Percentiles rank a stretch among this genome's conserved stretches.
Conservation (phyloP, 768 basidiomycete species). For the Podaxis carcinomalis region DNA sequence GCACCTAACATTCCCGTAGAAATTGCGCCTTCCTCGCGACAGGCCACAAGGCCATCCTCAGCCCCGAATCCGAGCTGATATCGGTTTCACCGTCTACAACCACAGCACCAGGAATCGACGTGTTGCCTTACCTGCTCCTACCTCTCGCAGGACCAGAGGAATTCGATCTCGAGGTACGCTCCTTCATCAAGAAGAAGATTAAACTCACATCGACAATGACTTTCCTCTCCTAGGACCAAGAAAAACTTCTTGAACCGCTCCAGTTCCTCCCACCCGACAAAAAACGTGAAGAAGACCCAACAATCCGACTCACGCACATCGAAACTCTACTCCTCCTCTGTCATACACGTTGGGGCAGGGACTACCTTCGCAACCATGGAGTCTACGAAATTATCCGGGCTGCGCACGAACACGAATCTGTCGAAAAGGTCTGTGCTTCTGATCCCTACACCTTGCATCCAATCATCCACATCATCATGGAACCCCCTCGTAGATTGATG, state of each 20-base stretch:
- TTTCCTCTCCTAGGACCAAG: conserved; percentile 62
- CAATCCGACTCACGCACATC: conserved; percentile 76
- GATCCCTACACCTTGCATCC: neutral
- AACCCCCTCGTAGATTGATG: neutral
- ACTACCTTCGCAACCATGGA: conserved; percentile 73
- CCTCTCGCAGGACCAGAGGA: conserved; percentile 96
- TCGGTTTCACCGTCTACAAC: conserved; percentile 54
- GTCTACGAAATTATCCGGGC: conserved; percentile 83
- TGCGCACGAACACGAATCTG: conserved; percentile 73
- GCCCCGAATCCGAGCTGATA: conserved; percentile 54
- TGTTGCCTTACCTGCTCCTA: conserved; percentile 79
- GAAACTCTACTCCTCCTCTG: conserved; percentile 88
- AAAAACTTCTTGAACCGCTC: conserved; percentile 74
- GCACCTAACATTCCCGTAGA: conserved; percentile 34
- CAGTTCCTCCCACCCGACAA: conserved; percentile 90
- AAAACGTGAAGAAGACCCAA: conserved; percentile 72
- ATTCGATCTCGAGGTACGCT: conserved; percentile 80
- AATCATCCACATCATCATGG: neutral
- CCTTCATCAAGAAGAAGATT: neutral
- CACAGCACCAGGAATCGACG: conserved; percentile 73
- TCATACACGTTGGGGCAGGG: conserved; percentile 85
- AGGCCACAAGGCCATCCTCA: conserved; percentile 69
- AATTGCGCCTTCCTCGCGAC: conserved; percentile 72
- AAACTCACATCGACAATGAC: neutral
- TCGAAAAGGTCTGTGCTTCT: conserved; percentile 59